Conservation (phyloP, 1,284 basidiomycete species). For the Clitocybe nebularis region DNA sequence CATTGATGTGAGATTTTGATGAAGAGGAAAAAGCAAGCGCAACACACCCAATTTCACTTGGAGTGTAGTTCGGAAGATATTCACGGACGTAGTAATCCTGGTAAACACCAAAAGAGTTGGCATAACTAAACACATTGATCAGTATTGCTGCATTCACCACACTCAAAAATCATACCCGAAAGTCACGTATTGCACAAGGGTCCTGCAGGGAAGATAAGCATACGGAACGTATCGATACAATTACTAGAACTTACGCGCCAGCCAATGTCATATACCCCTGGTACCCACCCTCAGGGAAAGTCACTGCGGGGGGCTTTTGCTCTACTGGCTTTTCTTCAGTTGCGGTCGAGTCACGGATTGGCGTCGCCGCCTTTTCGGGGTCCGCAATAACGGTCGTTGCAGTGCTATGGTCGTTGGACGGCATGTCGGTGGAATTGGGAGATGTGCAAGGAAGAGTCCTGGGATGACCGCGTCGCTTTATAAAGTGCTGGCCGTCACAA, state of each 20-base stretch:
- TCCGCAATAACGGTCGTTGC: too few relatives aligned
- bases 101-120: constrained; percentile 19
- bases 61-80: constrained; percentile 11
- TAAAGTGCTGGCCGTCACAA: too few relatives aligned
- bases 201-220: constrained; percentile 2
- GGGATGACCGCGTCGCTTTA: too few relatives aligned
- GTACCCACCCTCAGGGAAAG: constrained; percentile 15
- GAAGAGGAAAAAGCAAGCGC: neutral
- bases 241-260: constrained; percentile 14
- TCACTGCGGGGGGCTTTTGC: neutral
- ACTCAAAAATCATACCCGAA: constrained; percentile 13
- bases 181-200: constrained; percentile 13
- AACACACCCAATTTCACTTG: constrained; percentile 14
- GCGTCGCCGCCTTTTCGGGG: neutral
- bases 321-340: neutral
- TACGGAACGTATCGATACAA: neutral
- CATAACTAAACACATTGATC: constrained; percentile 9
- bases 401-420: too few relatives aligned
- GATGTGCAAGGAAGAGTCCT: too few relatives aligned
- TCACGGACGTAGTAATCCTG: constrained; percentile 15
- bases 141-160: neutral
- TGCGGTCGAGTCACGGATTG: neutral
- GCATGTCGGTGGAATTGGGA: too few relatives aligned
- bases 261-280: constrained; percentile 15
- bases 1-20: neutral